Base-by-base conservation (phyloP, 306 rosid genomes). In the Crataegus laevigata region DNA sequence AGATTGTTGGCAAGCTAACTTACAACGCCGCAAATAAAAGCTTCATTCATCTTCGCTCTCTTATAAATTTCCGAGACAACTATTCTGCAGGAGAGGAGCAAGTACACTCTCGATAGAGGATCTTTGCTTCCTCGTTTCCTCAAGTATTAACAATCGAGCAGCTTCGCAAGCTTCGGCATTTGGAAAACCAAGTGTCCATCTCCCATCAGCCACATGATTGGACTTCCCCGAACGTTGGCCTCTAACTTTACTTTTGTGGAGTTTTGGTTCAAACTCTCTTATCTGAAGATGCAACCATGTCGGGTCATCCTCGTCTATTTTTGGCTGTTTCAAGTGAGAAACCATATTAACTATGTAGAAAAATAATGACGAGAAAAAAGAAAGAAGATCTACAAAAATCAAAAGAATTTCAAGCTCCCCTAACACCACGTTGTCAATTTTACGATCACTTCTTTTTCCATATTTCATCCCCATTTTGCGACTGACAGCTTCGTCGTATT, bases 161-260 rank as follows among this genome's bases (percentile, higher is more conserved):
- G 83, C 86, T 78, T 89, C 88, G 32, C 97, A 90, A 77, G 88
- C 92, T 76, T 84, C 73, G 30, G 82, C 85, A 71, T 82, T 76
- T 51, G 88, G 78, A 77, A 92, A 92, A 66, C 94, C 97, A 40
- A 92, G 92, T 28, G 89, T 87, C 96, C 97, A 92, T 88, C 80
- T 85, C 78, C 97, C 97, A 84, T 90, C 96, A 29, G 81, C 68
- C 77, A 58, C 69, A 51, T 74, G 87, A 74, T 77, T 84, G 69
- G 84, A 58, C 82, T 57, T 66, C 82, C 57, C 68, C 43, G 67
- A 43, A 73, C 73, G 76, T 71, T 78, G 73, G 25, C 85, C 84
- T 77, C 78, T 85, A 64, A 75, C 71, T 78, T 79, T 88, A 36
- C 12, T 71, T 57, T 76, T 67, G 74, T 71, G 75, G 40, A 80